phyloP scores from a whole-genome alignment of 2,329 filamentous ascomycete species.

The Ceratocystis ficicola region DNA sequence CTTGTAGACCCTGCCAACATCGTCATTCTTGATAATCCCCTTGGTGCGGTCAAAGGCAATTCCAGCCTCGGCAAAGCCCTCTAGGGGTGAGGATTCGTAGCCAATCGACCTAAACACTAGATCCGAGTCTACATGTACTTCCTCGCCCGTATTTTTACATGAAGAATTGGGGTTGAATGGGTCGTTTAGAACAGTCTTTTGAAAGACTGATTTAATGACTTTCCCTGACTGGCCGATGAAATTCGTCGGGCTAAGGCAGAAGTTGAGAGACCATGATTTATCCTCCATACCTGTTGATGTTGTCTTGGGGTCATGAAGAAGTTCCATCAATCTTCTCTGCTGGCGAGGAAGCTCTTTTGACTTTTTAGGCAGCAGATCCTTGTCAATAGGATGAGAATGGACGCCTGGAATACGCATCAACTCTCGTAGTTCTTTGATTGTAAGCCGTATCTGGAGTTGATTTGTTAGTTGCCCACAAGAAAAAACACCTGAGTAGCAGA shows the following conservation, averaged over 20 bases:
- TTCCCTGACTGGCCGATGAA: slow-evolving; percentile 46
- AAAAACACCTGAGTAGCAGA: background rate
- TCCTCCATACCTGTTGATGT: slow-evolving; percentile 41
- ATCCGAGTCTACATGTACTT: slow-evolving; percentile 47
- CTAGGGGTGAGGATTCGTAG: slow-evolving; percentile 69
- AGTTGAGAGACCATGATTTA: slow-evolving; percentile 75
- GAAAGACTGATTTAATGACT: slow-evolving; percentile 57
- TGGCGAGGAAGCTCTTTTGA: slow-evolving; percentile 61
- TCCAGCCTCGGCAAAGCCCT: slow-evolving; percentile 59
- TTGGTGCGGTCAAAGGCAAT: slow-evolving; percentile 63
- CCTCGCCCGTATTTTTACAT: slow-evolving; percentile 39
- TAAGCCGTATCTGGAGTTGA: slow-evolving; percentile 62
- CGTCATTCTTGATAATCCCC: slow-evolving; percentile 75
- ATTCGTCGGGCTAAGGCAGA: slow-evolving; percentile 63
- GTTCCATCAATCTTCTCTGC: slow-evolving; percentile 63
- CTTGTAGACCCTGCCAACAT: slow-evolving; percentile 53
- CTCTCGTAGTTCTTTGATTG: slow-evolving; percentile 87
- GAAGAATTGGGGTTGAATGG: slow-evolving; percentile 42
- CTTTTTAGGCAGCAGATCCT: slow-evolving; percentile 53
- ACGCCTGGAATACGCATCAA: slow-evolving; percentile 65
- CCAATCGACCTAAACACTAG: slow-evolving; percentile 89
- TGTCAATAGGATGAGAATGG: slow-evolving; percentile 57
- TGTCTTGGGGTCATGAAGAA: slow-evolving; percentile 51
- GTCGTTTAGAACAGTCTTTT: slow-evolving; percentile 44
- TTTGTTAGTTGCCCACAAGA: slow-evolving; percentile 14